Evolutionary conservation across 306 rosid genomes (phyloP).

Genomic region (Trifolium repens): DNA sequence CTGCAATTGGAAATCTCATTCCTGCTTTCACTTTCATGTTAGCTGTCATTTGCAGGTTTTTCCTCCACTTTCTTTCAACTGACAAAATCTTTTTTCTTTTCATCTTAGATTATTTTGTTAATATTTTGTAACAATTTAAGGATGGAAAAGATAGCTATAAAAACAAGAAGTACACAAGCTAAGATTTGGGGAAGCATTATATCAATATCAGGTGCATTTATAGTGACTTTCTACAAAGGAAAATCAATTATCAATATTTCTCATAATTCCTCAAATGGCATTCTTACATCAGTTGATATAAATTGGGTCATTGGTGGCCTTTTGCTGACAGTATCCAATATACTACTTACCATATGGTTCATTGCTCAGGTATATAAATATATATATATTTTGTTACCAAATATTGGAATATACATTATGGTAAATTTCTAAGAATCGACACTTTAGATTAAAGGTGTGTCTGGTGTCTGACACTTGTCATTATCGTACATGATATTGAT

Average conservation of each 20-base stretch:
- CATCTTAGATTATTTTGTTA: no score
- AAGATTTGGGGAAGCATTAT: conserved; percentile 77
- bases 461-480: neutral
- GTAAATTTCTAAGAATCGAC: no score
- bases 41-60: conserved; percentile 4
- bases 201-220: conserved; percentile 87
- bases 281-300: conserved; percentile 43
- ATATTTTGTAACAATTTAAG: conserved; percentile 39
- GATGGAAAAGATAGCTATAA: conserved; percentile 72
- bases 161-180: conserved; percentile 73
- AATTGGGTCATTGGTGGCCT: conserved; percentile 81
- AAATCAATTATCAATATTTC: conserved; percentile 45
- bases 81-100: neutral
- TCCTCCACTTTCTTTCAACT: neutral
- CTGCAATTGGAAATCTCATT: neutral
- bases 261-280: conserved; percentile 33
- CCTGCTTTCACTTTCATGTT: conserved; percentile 7
- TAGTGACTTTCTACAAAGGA: conserved; percentile 78
- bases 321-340: conserved; percentile 64
- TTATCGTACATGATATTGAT: neutral
- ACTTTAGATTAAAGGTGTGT: neutral
- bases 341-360: conserved; percentile 77
- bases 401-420: no score
- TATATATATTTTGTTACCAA: neutral
- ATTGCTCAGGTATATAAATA: conserved; percentile 64